Base-by-base conservation (phyloP, 2,329 filamentous ascomycete species). In the Myriosclerotinia duriaeana region DNA sequence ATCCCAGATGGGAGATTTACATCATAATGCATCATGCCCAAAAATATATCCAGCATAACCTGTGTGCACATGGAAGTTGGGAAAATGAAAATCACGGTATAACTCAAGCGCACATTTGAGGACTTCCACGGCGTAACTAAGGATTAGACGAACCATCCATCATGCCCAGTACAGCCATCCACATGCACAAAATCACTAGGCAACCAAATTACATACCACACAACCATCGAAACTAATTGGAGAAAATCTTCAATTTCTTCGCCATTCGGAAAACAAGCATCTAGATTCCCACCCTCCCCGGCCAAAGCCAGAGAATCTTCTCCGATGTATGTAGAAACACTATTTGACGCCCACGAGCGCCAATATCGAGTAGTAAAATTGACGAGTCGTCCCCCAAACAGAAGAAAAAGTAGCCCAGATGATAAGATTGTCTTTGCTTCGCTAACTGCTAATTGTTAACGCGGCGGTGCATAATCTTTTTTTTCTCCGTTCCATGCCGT, bases 341-440 rank as follows among this genome's bases (percentile, higher is more conserved):
- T 64, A 46, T 53, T 55, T 64, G 69, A 73, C 72, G 69, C 72
- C 74, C 70, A 68, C 70, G 73, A 67, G 72, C 74, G 72, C 44
- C 69, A 70, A 69, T 64, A 56, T 44, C 30, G 20, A 30, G 22
- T 36, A 36, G 38, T 56, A 65, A 71, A 71, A 69, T 69, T 22
- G 56, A 60, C 42, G 53, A 67, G 68, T 64, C 58, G 36, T 60
- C 69, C 70, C 64, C 52, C 52, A 38, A 64, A 42, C 50, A 46
- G 52, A 64, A 64, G 34, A 42, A 48, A 58, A 67, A 69, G 64
- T 63, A 64, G 34, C 67, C 70, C 61, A 60, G 53, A 63, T 67
- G 66, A 36, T 34, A 46, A 56, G 26, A 56, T 55, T 36, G 40
- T 38, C 53, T 26, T 36, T 38, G 68, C 68, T 63, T 66, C 44